Evolutionary conservation across 805 yeast genomes (phyloP).

Genomic region (Sugiyamaella boreocaroliniensis): DNA sequence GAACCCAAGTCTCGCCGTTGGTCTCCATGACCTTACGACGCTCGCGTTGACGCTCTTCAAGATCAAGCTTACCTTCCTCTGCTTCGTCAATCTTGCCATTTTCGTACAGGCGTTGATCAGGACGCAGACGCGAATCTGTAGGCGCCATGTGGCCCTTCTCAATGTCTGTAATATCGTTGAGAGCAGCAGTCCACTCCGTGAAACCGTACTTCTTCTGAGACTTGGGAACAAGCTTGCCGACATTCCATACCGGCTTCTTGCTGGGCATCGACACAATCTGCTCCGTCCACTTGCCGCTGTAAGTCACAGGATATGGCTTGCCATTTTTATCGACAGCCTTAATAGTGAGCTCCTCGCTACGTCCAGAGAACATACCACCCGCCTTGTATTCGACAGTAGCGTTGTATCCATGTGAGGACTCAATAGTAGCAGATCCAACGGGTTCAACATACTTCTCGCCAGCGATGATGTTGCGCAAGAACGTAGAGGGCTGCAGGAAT

Average conservation of each 20-base stretch:
- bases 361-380: slow-evolving; percentile 78
- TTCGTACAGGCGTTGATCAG: slow-evolving; percentile 73
- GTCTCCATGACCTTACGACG: slow-evolving; percentile 58
- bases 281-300: slow-evolving; percentile 80
- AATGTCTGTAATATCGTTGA: slow-evolving; percentile 70
- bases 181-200: slow-evolving; percentile 69
- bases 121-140: slow-evolving; percentile 84
- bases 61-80: slow-evolving; percentile 54
- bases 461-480: slow-evolving; percentile 80
- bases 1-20: slow-evolving; percentile 40
- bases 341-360: slow-evolving; percentile 57
- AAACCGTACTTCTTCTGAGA: slow-evolving; percentile 72
- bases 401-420: slow-evolving; percentile 59
- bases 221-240: slow-evolving; percentile 55
- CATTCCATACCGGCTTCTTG: slow-evolving; percentile 54
- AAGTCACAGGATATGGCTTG: slow-evolving; percentile 12
- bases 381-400: slow-evolving; percentile 70
- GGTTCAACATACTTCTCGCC: slow-evolving; percentile 96
- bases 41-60: slow-evolving; percentile 77
- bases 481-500: slow-evolving; percentile 78
- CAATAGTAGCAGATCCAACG: slow-evolving; percentile 54
- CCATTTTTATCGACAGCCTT: slow-evolving; percentile 32
- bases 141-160: slow-evolving; percentile 66
- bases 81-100: slow-evolving; percentile 64
- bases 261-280: slow-evolving; percentile 42